Evolutionary conservation across 2,329 filamentous ascomycete genomes (phyloP), one percentile per base, ranked within the genome.

Genomic region (Paracoccidioides lutzii): DNA sequence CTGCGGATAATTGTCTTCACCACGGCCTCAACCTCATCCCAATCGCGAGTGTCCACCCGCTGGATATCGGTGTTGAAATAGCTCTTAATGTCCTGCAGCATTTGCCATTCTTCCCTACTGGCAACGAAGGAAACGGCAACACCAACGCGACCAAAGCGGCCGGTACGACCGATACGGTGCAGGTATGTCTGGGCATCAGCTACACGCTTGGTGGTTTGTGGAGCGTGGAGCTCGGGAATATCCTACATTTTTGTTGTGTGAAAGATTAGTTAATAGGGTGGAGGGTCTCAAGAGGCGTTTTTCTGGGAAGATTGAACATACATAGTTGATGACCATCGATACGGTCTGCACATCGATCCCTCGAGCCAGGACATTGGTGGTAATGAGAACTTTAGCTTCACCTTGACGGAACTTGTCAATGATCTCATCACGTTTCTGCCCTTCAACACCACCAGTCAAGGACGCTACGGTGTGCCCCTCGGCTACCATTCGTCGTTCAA

Each of bases 261-360:
- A 14, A 37, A 30, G 15, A 44, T 60, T 54, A 57, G 57, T 42
- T 42, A n/a, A 22, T 30, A 15, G 32, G 32, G 4, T 28, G 37
- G 33, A 10, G 15, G 15, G 50, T 30, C 37, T 28, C 54, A 12
- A 14, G 14, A 4, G 2, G 5, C 4, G 22, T 30, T 33, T n/a
- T 12, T 6, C 42, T n/a, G 7, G 33, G 15, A 42, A 15, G 22
- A 22, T 22, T 22, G 22, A 30, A 67, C 75, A 60, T 72, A 80
- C 79, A 73, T 98, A 98, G 77, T 98, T 98, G 77, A 98, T 90
- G 54, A 98, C 93, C 85, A 98, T 93, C 8, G 90, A 95, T 12
- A 98, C 93, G 33, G 84, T 84, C 74, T 94, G 72, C 68, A 97
- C 76, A 67, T 98, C 93, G 65, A 98, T 97, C 68, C 93, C 93